Evolutionary conservation across 2,329 filamentous ascomycete species (phyloP).

Genomic region (Aspergillus felis): DNA sequence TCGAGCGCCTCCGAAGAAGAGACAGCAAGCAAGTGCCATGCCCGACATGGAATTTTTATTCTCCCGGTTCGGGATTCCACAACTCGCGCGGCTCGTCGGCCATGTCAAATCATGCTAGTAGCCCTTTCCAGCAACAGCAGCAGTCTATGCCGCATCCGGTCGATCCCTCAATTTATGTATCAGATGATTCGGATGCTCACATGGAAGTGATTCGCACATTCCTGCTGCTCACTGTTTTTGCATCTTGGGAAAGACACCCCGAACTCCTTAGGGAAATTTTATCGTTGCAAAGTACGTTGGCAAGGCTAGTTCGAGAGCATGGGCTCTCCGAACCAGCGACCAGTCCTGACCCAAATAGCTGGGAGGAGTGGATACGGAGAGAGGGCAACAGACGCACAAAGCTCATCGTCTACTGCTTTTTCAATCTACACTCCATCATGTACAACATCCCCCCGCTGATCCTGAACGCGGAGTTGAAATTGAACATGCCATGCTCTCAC

Average conservation of each 20-base stretch:
- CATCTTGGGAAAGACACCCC: slow-evolving; percentile 57
- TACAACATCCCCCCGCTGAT: slow-evolving; percentile 60
- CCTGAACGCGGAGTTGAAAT: slow-evolving; percentile 51
- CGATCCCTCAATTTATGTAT: slow-evolving; percentile 32
- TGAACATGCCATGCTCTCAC: slow-evolving; percentile 53
- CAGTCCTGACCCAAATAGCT: slow-evolving; percentile 43
- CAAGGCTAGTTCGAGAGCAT: slow-evolving; percentile 53
- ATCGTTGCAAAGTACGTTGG: slow-evolving; percentile 54
- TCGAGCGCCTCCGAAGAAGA: slow-evolving; percentile 48
- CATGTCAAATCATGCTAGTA: slow-evolving; percentile 40
- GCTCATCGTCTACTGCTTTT: slow-evolving; percentile 55
- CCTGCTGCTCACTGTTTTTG: slow-evolving; percentile 54
- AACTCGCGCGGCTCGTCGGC: slow-evolving; percentile 40
- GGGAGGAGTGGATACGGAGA: slow-evolving; percentile 52
- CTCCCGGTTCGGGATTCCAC: slow-evolving; percentile 34
- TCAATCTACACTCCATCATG: slow-evolving; percentile 59
- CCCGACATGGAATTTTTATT: slow-evolving; percentile 41
- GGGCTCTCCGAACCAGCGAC: slow-evolving; percentile 38
- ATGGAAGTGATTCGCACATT: slow-evolving; percentile 51
- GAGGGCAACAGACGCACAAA: slow-evolving; percentile 54
- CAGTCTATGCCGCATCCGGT: slow-evolving; percentile 24
- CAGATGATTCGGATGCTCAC: slow-evolving; percentile 44
- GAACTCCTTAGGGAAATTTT: slow-evolving; percentile 56
- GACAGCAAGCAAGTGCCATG: slow-evolving; percentile 45
- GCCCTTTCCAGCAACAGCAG: slow-evolving; percentile 42